These are phyloP conservation scores for Microstroma glucosiphilum DNA, from an alignment of 1,284 basidiomycete genomes.

Conservation along the genomic window DNA sequence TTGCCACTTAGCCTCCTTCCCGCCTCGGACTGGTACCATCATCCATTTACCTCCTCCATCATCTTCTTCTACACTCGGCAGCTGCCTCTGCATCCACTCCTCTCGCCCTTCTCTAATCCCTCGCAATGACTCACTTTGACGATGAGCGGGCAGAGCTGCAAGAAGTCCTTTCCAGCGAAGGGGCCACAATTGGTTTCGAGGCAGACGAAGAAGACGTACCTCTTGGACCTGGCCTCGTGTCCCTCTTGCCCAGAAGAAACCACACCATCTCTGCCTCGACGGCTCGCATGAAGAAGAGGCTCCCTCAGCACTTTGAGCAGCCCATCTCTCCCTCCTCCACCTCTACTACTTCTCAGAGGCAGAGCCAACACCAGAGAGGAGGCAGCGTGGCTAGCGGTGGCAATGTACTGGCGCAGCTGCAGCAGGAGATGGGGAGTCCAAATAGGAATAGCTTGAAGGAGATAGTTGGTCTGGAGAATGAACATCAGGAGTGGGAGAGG, in stretches of 20 bases:
- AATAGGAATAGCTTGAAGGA: constrained; percentile 30
- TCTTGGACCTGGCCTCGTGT: background rate
- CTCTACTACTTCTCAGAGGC: background rate
- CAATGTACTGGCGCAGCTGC: background rate
- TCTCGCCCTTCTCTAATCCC: no score
- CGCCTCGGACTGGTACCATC: no score
- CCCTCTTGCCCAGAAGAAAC: constrained; percentile 9
- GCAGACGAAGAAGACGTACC: background rate
- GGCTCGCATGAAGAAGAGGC: constrained; percentile 1
- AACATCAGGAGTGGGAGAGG: constrained; percentile 42
- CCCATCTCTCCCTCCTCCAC: background rate
- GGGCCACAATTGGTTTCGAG: background rate
- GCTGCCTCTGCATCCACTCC: no score
- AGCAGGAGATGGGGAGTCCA: background rate
- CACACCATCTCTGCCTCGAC: constrained; percentile 12
- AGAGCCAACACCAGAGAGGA: background rate
- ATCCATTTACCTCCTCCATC: no score
- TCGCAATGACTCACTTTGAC: no score
- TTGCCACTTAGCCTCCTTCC: no score
- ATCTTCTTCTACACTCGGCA: no score
- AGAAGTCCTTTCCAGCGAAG: no score
- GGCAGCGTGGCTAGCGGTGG: background rate
- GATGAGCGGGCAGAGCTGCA: no score
- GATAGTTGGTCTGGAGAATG: constrained; percentile 34
- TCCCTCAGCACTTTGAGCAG: constrained; percentile 8